Evolutionary conservation across 305 asterid genomes (phyloP).

Genomic region (Fraxinus velutina): DNA sequence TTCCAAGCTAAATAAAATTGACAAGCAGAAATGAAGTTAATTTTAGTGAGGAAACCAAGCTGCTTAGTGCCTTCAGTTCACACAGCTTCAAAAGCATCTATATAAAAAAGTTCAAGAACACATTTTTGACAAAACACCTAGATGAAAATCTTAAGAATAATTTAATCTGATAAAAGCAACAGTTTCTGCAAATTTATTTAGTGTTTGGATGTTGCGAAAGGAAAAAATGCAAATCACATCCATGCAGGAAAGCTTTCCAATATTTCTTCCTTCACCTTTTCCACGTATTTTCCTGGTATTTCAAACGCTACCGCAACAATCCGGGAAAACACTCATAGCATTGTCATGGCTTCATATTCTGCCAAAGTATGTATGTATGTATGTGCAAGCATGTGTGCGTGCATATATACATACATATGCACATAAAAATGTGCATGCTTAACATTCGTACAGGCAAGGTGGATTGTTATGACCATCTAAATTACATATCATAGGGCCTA

Average conservation of each 20-base stretch:
- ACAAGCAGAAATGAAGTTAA: conserved; percentile 8
- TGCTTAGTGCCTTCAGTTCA: neutral
- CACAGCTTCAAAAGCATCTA: neutral
- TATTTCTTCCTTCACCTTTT: conserved; percentile 1
- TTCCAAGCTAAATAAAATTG: conserved; percentile 58
- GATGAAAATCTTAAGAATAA: neutral
- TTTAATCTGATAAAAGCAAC: neutral
- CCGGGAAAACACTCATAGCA: conserved; percentile 1
- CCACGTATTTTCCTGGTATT: neutral
- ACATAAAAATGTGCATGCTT: neutral
- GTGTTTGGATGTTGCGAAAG: neutral
- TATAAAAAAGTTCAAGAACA: neutral
- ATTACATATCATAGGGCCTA: neutral
- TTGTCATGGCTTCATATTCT: neutral
- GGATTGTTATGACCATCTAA: neutral
- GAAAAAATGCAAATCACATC: conserved; percentile 1
- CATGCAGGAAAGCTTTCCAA: neutral
- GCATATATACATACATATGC: conserved; percentile 1
- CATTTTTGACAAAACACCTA: neutral
- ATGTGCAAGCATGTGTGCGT: conserved; percentile 4
- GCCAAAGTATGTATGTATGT: conserved; percentile 4
- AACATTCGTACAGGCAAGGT: neutral
- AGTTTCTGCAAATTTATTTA: neutral
- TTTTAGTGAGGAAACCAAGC: neutral
- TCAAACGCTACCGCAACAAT: neutral